A percentile compares a stretch with the other conserved stretches of the same genome.
Evolutionary conservation across 2,329 filamentous ascomycete species (phyloP).

Genomic region (Penicillium griseofulvum): DNA sequence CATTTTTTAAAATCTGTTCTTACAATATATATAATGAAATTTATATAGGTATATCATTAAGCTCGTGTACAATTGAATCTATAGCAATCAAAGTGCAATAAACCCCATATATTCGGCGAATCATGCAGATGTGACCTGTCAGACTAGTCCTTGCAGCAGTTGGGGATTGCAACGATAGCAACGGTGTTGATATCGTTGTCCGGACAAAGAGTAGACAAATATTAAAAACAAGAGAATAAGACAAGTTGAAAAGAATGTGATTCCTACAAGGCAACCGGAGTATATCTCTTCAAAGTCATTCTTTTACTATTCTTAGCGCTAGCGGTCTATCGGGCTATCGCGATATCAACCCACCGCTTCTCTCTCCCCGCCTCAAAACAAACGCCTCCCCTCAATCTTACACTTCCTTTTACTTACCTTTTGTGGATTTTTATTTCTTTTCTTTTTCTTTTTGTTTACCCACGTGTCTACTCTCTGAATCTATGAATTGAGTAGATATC

Average conservation of each 20-base stretch:
- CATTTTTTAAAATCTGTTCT: neutral
- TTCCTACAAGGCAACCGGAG: neutral
- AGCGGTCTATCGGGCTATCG: conserved; percentile 24
- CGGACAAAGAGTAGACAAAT: conserved; percentile 18
- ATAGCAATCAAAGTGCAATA: neutral
- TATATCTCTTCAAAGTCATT: neutral
- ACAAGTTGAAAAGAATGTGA: neutral
- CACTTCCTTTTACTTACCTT: conserved; percentile 4
- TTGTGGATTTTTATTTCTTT: conserved; percentile 4
- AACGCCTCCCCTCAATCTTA: conserved; percentile 12
- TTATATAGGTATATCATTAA: neutral
- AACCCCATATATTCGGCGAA: conserved; percentile 3
- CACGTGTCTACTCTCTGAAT: neutral
- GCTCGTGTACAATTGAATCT: neutral
- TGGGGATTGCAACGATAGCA: conserved; percentile 13
- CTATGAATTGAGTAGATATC: conserved; percentile 9
- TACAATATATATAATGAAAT: neutral
- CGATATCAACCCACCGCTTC: conserved; percentile 16
- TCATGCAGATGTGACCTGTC: conserved; percentile 8
- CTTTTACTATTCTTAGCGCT: conserved; percentile 14
- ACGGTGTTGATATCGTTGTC: conserved; percentile 9
- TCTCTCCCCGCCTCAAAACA: conserved; percentile 24
- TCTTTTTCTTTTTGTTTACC: conserved; percentile 5
- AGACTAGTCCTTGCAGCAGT: conserved; percentile 11
- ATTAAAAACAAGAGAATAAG: conserved; percentile 3